Evolutionary conservation across 805 yeast species (phyloP).

Genomic region (Ogataea neopini): DNA sequence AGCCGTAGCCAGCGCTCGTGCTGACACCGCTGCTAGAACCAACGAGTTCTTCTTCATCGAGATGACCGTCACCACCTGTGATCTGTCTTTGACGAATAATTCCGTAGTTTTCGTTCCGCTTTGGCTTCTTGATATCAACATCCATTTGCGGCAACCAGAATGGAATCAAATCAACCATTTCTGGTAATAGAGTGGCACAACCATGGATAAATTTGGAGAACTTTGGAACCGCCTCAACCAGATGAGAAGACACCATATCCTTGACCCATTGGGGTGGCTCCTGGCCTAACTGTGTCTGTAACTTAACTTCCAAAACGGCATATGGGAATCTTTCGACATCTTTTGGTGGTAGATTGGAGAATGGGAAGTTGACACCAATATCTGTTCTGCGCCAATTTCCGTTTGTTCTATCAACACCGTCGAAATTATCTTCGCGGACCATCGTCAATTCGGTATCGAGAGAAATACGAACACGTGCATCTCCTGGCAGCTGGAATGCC

Average conservation of each 20-base stretch:
- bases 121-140: conserved; percentile 90
- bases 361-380: conserved; percentile 97
- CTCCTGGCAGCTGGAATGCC: conserved; percentile 98
- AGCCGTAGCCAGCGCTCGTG: conserved; percentile 24
- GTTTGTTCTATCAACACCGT: conserved; percentile 85
- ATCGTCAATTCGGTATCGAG: conserved; percentile 95
- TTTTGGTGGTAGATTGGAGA: conserved; percentile 74
- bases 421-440: conserved; percentile 97
- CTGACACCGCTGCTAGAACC: conserved; percentile 33
- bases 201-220: conserved; percentile 98
- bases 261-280: conserved; percentile 99
- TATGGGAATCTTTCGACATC: conserved; percentile 95
- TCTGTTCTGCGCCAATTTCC: conserved; percentile 98
- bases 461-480: conserved; percentile 97
- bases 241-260: conserved; percentile 85
- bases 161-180: conserved; percentile 80
- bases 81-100: conserved; percentile 50
- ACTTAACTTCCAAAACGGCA: conserved; percentile 94
- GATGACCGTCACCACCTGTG: conserved; percentile 49
- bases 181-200: conserved; percentile 86
- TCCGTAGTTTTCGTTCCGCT: conserved; percentile 57
- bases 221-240: conserved; percentile 98
- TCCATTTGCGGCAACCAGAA: conserved; percentile 99
- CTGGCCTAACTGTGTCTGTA: conserved; percentile 97
- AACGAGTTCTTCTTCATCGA: conserved; percentile 63